Evolutionary conservation across 305 asterid species (phyloP).

Genomic region (Fraxinus latifolia): DNA sequence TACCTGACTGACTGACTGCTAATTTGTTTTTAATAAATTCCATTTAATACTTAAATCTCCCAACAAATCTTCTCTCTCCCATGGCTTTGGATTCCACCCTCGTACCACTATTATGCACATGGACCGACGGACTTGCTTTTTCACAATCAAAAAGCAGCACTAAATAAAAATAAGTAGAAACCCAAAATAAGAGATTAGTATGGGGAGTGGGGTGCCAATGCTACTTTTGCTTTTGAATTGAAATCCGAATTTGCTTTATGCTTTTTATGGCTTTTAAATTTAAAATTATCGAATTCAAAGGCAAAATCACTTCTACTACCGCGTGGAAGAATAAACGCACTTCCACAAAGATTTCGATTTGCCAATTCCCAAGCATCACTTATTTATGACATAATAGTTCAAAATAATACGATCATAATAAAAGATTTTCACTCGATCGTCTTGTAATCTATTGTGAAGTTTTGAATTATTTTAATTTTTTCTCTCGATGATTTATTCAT

Average conservation of each 20-base stretch:
- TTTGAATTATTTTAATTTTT: too few relatives aligned
- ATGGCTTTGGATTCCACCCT: neutral
- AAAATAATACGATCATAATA: too few relatives aligned
- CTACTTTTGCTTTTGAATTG: neutral
- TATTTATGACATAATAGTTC: neutral
- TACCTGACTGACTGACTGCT: neutral
- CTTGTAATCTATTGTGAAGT: neutral
- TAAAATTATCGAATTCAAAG: neutral
- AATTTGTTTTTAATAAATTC: neutral
- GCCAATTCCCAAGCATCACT: neutral
- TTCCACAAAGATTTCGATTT: conserved; percentile 6
- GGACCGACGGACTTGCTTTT: neutral
- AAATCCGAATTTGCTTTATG: neutral
- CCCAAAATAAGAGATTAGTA: neutral
- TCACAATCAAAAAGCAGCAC: neutral
- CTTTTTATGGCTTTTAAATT: neutral
- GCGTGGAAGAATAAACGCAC: conserved; percentile 9
- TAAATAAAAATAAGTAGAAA: neutral
- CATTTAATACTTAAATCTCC: neutral
- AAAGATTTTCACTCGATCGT: too few relatives aligned
- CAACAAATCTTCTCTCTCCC: neutral
- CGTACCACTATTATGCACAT: neutral
- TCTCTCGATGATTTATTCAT: neutral
- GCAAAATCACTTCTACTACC: neutral
- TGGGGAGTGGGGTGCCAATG: neutral